Evolutionary conservation across 129 eudicot genomes (phyloP).

Genomic region (Daucus carota): DNA sequence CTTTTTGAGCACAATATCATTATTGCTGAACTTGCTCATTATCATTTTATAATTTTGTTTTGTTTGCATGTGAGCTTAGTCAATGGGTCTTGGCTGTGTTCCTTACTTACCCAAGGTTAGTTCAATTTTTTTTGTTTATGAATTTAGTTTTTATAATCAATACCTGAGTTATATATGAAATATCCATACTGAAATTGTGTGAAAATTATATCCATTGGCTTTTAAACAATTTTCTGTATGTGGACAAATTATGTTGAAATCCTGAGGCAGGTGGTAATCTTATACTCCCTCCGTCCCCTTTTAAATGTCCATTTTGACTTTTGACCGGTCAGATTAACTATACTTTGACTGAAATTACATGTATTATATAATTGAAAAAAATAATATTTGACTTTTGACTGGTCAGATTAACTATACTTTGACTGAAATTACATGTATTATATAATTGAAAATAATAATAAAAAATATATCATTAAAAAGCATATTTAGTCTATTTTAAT

Average conservation of each 20-base stretch:
- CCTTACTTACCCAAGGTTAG: slow-evolving; percentile 98
- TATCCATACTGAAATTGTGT: not conserved
- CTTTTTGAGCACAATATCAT: not conserved
- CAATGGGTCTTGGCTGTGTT: slow-evolving; percentile 98
- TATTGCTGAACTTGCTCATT: not conserved
- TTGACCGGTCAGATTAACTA: too few relatives aligned
- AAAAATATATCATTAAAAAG: too few relatives aligned
- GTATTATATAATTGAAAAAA: too few relatives aligned
- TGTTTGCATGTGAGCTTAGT: slow-evolving; percentile 48
- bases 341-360: too few relatives aligned
- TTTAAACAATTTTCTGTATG: not conserved
- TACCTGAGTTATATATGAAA: not conserved
- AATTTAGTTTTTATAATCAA: not conserved
- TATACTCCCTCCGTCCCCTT: too few relatives aligned
- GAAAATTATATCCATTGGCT: not conserved
- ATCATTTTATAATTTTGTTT: not conserved
- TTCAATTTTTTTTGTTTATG: not conserved
- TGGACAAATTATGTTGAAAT: not conserved
- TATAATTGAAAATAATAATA: too few relatives aligned
- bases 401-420: too few relatives aligned
- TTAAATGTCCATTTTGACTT: too few relatives aligned
- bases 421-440: too few relatives aligned
- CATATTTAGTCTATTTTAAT: too few relatives aligned
- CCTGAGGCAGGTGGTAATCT: not conserved
- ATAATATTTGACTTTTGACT: too few relatives aligned